Conservation (phyloP, 371 early-diverging fungal genomes). For the Batrachochytrium dendrobatidis region DNA sequence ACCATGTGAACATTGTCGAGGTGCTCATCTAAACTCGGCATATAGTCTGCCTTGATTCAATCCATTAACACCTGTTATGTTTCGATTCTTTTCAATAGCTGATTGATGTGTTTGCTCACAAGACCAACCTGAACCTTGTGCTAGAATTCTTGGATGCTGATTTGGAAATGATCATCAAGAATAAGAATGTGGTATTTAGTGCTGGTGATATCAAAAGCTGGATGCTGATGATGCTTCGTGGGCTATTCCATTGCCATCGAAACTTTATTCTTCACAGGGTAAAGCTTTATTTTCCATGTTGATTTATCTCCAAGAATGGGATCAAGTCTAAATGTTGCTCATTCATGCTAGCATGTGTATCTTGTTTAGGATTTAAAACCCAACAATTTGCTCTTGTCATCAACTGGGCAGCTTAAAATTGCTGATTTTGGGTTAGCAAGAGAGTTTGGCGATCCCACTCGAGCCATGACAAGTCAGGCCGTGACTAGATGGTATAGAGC, state of each 20-base stretch:
- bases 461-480: constrained; percentile 85
- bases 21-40: constrained; percentile 25
- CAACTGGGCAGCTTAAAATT: constrained; percentile 88
- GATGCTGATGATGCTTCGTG: constrained; percentile 96
- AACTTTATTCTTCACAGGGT: constrained; percentile 92
- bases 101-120: constrained; percentile 91
- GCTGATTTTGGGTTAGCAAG: constrained; percentile 99
- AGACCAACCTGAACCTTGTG: constrained; percentile 88
- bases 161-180: constrained; percentile 96
- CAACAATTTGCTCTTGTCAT: constrained; percentile 94
- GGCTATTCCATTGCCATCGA: constrained; percentile 88
- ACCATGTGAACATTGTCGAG: constrained; percentile 88
- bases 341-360: background rate
- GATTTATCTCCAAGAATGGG: no score
- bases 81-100: constrained; percentile 45
- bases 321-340: background rate
- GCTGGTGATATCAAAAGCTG: constrained; percentile 97
- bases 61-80: background rate
- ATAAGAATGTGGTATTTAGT: constrained; percentile 86
- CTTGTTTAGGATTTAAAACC: constrained; percentile 92
- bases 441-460: constrained; percentile 79
- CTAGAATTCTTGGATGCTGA: constrained; percentile 94
- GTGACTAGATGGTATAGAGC: constrained; percentile 99
- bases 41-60: background rate
- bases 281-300: no score